Evolutionary conservation across 345 rosid genomes (phyloP), one percentile per base, ranked within the genome.

Genomic region (Geranium brycei): DNA sequence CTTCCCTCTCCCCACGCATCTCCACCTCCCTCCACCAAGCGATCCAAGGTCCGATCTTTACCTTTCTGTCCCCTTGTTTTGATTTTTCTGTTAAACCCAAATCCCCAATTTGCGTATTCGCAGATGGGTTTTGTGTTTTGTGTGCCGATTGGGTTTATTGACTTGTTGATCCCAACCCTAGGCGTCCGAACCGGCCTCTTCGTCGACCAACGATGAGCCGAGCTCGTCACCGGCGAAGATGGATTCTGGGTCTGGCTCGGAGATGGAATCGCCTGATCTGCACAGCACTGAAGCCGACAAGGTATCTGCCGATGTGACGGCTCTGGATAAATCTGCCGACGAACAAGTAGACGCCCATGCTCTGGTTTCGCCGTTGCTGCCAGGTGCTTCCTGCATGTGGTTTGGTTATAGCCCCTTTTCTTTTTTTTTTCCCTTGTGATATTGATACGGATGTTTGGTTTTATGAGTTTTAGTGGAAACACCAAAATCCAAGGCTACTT

Each of bases 231-330:
- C 76, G 77, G 61, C 13, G 23, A 18, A 18, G 61, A 12, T 8
- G 12, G 31, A 30, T 2, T 18, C 31, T 18, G 31, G 61, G 31
- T 59, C 61, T 59, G 61, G 31, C 31, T 59, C 61, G 70, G 95
- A 85, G 66, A 79, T 78, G 47, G 80, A 75, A 66, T 82, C 90
- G 19, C 80, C 89, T 75, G 95, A 85, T 90, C 95, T 74, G 75
- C 78, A 73, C 19, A 73, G 61, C 64, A 8, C 72, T 13, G 85
- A 78, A 64, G 76, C 71, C 4, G 80, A 73, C 18, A 82, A 82
- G 75, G 40, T 61, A 0, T 72, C 78, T 41, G 51, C 11, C 28
- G 87, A 70, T 47, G 76, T 60, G 16, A 75, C 76, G 16, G 64
- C 41, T 47, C 60, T 71, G 7, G 87, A 80, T 64, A 80, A 75